Evolutionary conservation across 1,284 basidiomycete species (phyloP), one percentile per base, ranked within the genome.

Genomic region (Heimioporus retisporus): DNA sequence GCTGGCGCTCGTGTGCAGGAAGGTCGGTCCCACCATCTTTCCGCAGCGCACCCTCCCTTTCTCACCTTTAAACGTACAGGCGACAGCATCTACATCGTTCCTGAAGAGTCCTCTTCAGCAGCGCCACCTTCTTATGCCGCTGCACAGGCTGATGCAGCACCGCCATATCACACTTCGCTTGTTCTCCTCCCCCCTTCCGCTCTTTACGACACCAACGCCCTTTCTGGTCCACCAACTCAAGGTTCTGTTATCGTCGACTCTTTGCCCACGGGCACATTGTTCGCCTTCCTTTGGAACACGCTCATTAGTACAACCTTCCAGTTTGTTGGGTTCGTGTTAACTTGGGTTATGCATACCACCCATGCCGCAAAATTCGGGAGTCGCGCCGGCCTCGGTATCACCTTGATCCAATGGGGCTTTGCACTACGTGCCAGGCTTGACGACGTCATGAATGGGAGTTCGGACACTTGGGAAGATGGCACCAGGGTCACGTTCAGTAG

Each of bases 151-250:
- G 97, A 99, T 79, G 90, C 96, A 18, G 96, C 97, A 3, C 97
- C 97, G 3, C 95, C 97, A 0, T 99, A 99, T 80, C 99, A 97
- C 93, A 98, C 99, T 77, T 98, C 96, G 10, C 97, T 96, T 2
- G 91, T 99, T 31, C 94, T 98, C 72, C 91, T 93, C 31, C 92
- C 93, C 11, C 90, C 91, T 64, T 74, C 76, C 15, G 81, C 88
- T 19, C 79, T 69, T 23, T 75, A 69, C 19, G 72, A 76, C 42
- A 44, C 86, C 35, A 84, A 84, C 68, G 74, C 81, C 6, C 75
- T 83, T 31, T 71, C 58, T 70, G 80, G 62, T 74, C 73, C 69
- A 71, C 73, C 58, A 75, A 79, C 69, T 7, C 76, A 77, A 44
- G 93, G 92, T 55, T 92, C 93, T 71, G 87, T 94, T 81, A 87